phyloP scores from a whole-genome alignment of 1,284 basidiomycete genomes.

The Tilletia horrida region DNA sequence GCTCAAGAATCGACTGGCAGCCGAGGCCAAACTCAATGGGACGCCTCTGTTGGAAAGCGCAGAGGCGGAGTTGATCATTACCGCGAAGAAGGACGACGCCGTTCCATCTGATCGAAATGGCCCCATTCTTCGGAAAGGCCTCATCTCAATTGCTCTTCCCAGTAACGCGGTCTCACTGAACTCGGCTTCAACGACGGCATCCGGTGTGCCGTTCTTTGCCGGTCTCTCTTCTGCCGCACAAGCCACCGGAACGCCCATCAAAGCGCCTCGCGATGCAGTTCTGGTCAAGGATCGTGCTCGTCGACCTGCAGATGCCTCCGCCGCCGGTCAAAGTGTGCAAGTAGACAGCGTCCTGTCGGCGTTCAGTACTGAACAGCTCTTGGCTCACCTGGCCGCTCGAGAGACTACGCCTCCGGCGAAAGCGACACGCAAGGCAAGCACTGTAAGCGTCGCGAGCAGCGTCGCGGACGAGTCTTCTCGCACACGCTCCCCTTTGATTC shows the following conservation, averaged over 20 bases:
- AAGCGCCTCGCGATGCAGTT: not conserved
- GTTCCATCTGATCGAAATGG: not conserved
- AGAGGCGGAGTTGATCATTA: not conserved
- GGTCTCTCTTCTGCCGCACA: not conserved
- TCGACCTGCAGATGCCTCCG: constrained; percentile 5
- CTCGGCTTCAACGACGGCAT: not conserved
- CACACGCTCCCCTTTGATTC: not conserved
- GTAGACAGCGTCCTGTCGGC: constrained; percentile 3
- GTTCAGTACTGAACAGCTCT: constrained; percentile 6
- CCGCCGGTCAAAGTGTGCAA: not conserved
- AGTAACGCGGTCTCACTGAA: not conserved
- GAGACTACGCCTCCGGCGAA: not conserved
- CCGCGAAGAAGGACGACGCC: not conserved
- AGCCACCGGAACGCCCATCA: not conserved
- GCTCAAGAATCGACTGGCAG: not conserved
- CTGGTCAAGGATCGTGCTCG: not conserved
- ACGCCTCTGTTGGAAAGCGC: not conserved
- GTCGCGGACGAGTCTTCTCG: not conserved
- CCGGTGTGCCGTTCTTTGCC: not conserved
- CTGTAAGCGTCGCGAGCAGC: not conserved
- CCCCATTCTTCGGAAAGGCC: not conserved
- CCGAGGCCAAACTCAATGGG: not conserved
- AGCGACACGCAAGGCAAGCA: not conserved
- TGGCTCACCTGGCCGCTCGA: constrained; percentile 9
- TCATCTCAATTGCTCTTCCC: not conserved